These are phyloP conservation scores for Pilobolus umbonatus DNA, from an alignment of 192 early-diverging fungal genomes.

Conservation along the genomic window DNA sequence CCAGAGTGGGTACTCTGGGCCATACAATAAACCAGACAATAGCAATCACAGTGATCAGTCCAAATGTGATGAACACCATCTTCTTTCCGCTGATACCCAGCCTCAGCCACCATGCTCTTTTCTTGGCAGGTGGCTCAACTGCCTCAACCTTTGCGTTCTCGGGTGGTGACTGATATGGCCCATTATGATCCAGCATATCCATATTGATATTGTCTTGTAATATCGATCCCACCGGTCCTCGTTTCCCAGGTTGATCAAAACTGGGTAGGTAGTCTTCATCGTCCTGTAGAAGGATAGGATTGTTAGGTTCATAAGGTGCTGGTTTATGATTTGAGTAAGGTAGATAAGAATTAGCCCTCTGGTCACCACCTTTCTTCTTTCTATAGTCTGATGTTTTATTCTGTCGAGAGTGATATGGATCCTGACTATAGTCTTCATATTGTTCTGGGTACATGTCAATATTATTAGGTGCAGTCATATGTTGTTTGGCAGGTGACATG, in stretches of 20 bases:
- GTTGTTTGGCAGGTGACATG: background rate
- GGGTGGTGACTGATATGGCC: background rate
- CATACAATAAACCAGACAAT: slow-evolving; percentile 31
- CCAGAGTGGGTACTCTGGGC: slow-evolving; percentile 16
- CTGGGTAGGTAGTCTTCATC: slow-evolving; percentile 21
- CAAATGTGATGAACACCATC: slow-evolving; percentile 1
- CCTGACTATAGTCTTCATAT: slow-evolving; percentile 13
- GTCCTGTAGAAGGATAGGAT: slow-evolving; percentile 15
- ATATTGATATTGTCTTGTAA: slow-evolving; percentile 28
- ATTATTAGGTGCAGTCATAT: background rate
- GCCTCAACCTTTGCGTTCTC: background rate
- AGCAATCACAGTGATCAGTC: slow-evolving; percentile 10
- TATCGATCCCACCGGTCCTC: slow-evolving; percentile 17
- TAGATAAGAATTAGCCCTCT: slow-evolving; percentile 14
- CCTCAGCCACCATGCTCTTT: background rate
- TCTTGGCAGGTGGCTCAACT: background rate
- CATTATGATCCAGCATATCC: slow-evolving; percentile 19
- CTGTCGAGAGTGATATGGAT: slow-evolving; percentile 20
- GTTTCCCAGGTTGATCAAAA: slow-evolving; percentile 9
- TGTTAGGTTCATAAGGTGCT: slow-evolving; percentile 10
- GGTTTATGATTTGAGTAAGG: slow-evolving; percentile 31
- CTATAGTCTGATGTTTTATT: background rate
- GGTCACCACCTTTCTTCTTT: slow-evolving; percentile 2
- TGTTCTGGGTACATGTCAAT: background rate
- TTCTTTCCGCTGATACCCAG: slow-evolving; percentile 9